Conservation (phyloP, 2,329 filamentous ascomycete species). For the Aspergillus puulaauensis region DNA sequence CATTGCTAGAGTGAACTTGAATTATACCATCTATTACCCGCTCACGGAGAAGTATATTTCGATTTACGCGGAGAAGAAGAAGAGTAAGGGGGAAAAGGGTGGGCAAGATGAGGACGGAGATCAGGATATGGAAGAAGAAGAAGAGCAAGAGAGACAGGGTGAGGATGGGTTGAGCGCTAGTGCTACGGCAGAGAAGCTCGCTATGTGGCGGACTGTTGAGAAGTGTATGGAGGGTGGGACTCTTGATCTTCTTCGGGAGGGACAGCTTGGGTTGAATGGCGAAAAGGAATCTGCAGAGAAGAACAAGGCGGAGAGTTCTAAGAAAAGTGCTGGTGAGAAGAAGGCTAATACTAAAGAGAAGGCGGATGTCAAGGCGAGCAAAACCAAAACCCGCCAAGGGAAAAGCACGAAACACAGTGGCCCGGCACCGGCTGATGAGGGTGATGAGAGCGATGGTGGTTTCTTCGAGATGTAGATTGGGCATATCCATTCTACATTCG, state of each 20-base stretch:
- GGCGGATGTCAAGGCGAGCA: conserved; percentile 9
- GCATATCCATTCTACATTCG: not conserved
- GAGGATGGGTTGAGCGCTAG: conserved; percentile 20
- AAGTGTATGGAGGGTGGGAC: conserved; percentile 45
- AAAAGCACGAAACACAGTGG: conserved; percentile 4
- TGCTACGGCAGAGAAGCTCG: conserved; percentile 31
- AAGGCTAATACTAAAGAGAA: conserved; percentile 14
- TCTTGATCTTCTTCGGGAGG: conserved; percentile 43
- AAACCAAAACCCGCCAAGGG: conserved; percentile 5
- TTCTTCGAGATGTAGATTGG: conserved; percentile 37
- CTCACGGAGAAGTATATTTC: conserved; percentile 60
- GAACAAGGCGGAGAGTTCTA: not conserved
- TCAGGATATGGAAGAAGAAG: conserved; percentile 18
- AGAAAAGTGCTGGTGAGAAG: conserved; percentile 9
- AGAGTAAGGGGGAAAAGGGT: conserved; percentile 18
- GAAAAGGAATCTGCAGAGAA: conserved; percentile 8
- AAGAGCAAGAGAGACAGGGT: conserved; percentile 17
- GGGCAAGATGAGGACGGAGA: conserved; percentile 19
- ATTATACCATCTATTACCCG: conserved; percentile 64
- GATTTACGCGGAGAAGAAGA: conserved; percentile 48
- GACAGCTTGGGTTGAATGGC: conserved; percentile 31
- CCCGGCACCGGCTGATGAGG: conserved; percentile 11
- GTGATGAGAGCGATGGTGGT: conserved; percentile 39
- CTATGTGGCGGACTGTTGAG: conserved; percentile 47
- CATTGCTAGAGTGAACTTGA: conserved; percentile 57